Percentiles rank a stretch among this genome's conserved stretches.
These are phyloP conservation scores for Dothiorella sarmentorum DNA, from an alignment of 2,329 filamentous ascomycete genomes.

Conservation along the genomic window DNA sequence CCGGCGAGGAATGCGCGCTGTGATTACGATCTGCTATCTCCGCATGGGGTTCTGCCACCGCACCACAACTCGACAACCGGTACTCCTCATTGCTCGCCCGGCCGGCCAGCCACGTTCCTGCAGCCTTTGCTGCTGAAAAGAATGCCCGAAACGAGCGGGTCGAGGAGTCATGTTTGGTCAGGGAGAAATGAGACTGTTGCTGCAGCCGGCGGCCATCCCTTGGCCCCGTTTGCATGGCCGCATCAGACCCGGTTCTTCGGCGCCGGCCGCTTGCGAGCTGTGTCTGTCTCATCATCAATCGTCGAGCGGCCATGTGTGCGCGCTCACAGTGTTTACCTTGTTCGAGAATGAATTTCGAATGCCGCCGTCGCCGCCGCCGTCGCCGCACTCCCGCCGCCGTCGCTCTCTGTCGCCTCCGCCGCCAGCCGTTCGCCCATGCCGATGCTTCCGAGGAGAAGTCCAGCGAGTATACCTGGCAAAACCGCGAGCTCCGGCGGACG, in stretches of 20 bases:
- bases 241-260: constrained; percentile 10
- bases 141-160: constrained; percentile 17
- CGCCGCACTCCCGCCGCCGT: constrained; percentile 4
- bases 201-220: constrained; percentile 18
- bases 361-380: constrained; percentile 4
- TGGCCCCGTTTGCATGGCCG: constrained; percentile 18
- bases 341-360: constrained; percentile 6
- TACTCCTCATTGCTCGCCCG: constrained; percentile 6
- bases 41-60: constrained; percentile 15
- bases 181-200: constrained; percentile 16
- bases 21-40: constrained; percentile 18
- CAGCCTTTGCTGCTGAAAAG: not conserved
- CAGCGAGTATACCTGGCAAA: no score
- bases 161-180: constrained; percentile 14
- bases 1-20: constrained; percentile 10
- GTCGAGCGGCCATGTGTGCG: constrained; percentile 6
- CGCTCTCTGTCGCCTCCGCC: not conserved
- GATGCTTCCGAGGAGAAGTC: no score
- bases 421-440: not conserved
- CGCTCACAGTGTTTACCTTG: not conserved
- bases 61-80: not conserved
- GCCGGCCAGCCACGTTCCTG: constrained; percentile 11
- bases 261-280: constrained; percentile 12
- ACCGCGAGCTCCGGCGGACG: not conserved
- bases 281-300: not conserved